Evolutionary conservation across 495 filamentous ascomycete genomes (phyloP), one percentile per base, ranked within the genome.

Genomic region (Pseudomonodictys pantanalensis): DNA sequence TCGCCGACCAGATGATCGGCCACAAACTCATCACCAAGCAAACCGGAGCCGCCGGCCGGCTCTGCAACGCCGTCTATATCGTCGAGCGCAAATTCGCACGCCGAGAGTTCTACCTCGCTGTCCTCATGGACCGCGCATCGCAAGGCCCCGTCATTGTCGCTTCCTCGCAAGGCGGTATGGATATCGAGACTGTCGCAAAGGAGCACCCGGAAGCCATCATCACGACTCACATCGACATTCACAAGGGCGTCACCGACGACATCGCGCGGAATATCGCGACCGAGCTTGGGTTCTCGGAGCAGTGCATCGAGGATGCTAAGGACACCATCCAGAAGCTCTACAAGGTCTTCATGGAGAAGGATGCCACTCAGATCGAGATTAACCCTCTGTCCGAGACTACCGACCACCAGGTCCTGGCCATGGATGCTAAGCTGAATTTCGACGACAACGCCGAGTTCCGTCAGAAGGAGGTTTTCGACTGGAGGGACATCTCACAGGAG

Each of bases 11-110:
- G 78, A 98, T 98, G 93, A 97, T 98, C 77, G 93, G 93, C 66
- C 93, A 98, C 76, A 96, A 96, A 77, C 91, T 98, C 76, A 86
- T 98, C 76, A 98, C 93, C 74, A 98, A 98, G 83, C 93, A 98
- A 80, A 98, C 95, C 51, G 93, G 93, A 71, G 88, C 91, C 58
- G 78, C 73, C 60, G 93, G 93, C 71, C 90, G 92, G 72, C 81
- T 91, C 70, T 98, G 93, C 80, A 96, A 91, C 75, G 79, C 90
- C 53, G 93, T 98, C 68, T 97, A 93, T 79, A 97, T 98, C 73
- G 93, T 91, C 78, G 93, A 98, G 82, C 91, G 93, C 81, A 98
- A 98, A 81, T 98, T 97, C 68, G 93, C 93, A 66, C 91, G 93
- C 59, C 86, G 95, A 69, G 93, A 98, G 78, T 98, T 97, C 83